Base-by-base conservation (phyloP, 495 filamentous ascomycete species). In the Aspergillus carlsbadensis region DNA sequence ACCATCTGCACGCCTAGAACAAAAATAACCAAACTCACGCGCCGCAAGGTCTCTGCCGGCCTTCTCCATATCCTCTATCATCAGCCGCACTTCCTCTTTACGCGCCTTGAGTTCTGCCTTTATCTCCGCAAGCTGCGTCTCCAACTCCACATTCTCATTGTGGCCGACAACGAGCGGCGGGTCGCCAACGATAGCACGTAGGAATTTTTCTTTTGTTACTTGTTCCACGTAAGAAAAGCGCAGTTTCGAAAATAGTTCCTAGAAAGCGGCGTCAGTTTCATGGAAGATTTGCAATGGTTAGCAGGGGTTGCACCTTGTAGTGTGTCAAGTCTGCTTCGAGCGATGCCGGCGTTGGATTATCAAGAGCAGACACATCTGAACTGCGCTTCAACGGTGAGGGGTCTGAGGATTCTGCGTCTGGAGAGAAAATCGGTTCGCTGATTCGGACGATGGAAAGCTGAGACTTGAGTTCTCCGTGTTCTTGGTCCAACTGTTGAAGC, bases 181-280 rank as follows among this genome's bases (percentile, higher is more conserved):
- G 52, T 97, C 91, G 60, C 88, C 89, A 15, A 93, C 90, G 75
- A 97, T 96, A 58, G 91, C 90, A 75, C 95, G 94, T 53, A 96
- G 82, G 63, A 87, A 84, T 71, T 97, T 94, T 61, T 98, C 93
- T 78, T 97, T 96, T 68, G 87, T 95, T 68, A 96, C 95, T 86
- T 95, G 75, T 55, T 75, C 70, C 55, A 75, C 65, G 64, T 82
- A 98, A 61, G 90, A 95, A 77, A 98, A 98, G 66, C 92, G 90
- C 24, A 98, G 82, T 73, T 97, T 97, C 39, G 90, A 87, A 72
- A 97, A 98, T 26, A 98, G 83, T 74, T 97, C 94, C 80, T 87
- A 57, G 45, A 54, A 15, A 44, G 21, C 20, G 36, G 40, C 15
- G 13, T 11, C 15, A 20, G 21, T 13, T n/a, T 42, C 10, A 46